A percentile compares a stretch with the other conserved stretches of the same genome.
Conservation (phyloP, 306 rosid genomes). For the Ormosia emarginata region DNA sequence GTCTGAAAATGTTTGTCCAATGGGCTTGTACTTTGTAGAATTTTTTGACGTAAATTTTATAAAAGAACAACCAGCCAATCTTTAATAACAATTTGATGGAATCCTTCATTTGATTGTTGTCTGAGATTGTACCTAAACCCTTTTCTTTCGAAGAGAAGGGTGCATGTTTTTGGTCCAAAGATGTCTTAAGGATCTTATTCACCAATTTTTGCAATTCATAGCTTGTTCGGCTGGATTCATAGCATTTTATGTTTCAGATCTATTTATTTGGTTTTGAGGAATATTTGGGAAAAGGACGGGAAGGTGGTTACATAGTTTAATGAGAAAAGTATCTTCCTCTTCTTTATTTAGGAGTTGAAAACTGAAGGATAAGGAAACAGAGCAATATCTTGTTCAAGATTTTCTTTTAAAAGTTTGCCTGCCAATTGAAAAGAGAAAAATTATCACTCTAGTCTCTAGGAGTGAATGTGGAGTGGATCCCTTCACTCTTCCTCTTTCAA, state of each 20-base stretch:
- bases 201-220: too few relatives aligned
- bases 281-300: neutral
- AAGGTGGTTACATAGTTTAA: neutral
- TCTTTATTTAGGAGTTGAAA: neutral
- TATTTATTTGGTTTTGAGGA: constrained; percentile 14
- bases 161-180: too few relatives aligned
- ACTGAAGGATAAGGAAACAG: neutral
- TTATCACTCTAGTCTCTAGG: neutral
- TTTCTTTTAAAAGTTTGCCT: neutral
- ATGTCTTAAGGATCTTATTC: too few relatives aligned
- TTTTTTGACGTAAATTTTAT: neutral
- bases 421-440: neutral
- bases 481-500: neutral
- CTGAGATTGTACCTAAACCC: neutral
- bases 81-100: neutral
- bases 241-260: neutral
- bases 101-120: neutral
- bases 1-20: constrained; percentile 8
- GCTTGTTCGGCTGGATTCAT: neutral
- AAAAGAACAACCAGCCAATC: neutral
- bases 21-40: neutral
- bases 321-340: neutral
- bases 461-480: neutral
- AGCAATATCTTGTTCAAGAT: neutral
- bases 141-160: too few relatives aligned